phyloP scores from a whole-genome alignment of 1,284 basidiomycete species.

The Marasmius oreades region DNA sequence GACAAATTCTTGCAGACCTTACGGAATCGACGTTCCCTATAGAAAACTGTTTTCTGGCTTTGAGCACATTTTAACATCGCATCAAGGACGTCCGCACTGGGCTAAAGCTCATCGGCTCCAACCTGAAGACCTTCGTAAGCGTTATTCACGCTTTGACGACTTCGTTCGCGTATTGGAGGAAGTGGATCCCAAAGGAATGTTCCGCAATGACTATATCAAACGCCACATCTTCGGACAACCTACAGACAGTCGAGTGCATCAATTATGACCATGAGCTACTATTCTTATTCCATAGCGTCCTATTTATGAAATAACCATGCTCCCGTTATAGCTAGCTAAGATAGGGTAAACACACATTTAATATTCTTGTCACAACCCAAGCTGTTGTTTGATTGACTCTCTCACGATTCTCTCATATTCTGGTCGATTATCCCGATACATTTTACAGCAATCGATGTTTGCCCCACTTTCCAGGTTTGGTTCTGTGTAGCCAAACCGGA shows the following conservation, averaged over 20 bases:
- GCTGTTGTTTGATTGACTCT: constrained; percentile 67
- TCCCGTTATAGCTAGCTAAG: constrained; percentile 9
- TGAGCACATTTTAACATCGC: constrained; percentile 68
- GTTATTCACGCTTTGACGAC: constrained; percentile 85
- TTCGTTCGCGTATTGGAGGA: constrained; percentile 69
- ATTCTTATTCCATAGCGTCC: not conserved
- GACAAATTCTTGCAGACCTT: constrained; percentile 60
- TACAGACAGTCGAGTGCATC: constrained; percentile 54
- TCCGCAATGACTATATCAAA: constrained; percentile 78
- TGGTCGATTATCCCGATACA: constrained; percentile 83
- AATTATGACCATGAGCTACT: constrained; percentile 27
- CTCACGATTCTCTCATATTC: constrained; percentile 74
- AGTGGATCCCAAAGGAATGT: constrained; percentile 80
- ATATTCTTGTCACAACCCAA: constrained; percentile 50
- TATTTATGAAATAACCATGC: not conserved
- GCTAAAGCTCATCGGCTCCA: constrained; percentile 87
- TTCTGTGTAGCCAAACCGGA: constrained; percentile 55
- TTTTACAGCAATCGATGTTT: constrained; percentile 96
- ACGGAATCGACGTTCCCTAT: constrained; percentile 87
- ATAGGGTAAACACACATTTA: constrained; percentile 5
- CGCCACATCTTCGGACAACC: constrained; percentile 67
- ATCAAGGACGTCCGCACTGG: constrained; percentile 93
- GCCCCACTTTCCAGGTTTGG: constrained; percentile 99
- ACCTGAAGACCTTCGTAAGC: constrained; percentile 58
- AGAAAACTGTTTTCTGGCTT: constrained; percentile 78